Conservation (phyloP, 2,329 filamentous ascomycete genomes). For the Colletotrichum salicis region DNA sequence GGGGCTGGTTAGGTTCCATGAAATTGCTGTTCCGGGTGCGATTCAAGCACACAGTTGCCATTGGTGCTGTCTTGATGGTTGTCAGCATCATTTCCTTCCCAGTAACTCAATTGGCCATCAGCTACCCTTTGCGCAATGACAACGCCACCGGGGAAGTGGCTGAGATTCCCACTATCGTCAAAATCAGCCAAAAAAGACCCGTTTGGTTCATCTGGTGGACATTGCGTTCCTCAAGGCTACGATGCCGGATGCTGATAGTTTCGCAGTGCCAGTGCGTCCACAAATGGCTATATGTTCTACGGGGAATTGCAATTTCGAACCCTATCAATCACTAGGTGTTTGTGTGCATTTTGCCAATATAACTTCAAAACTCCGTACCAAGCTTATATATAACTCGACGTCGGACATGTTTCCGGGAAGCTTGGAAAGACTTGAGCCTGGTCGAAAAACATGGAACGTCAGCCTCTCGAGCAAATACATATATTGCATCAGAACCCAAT, state of each 20-base stretch:
- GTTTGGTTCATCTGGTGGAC: too few species aligned
- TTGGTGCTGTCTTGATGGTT: slow-evolving; percentile 13
- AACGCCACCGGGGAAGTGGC: neutral
- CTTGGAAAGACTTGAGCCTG: too few species aligned
- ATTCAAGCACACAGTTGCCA: neutral
- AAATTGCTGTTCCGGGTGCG: slow-evolving; percentile 1
- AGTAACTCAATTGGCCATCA: slow-evolving; percentile 25
- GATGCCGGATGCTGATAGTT: neutral
- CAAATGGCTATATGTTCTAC: neutral
- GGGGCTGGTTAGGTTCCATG: slow-evolving; percentile 23
- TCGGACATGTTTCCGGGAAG: too few species aligned
- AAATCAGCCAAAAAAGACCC: too few species aligned
- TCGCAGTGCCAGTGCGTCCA: neutral
- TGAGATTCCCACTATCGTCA: neutral
- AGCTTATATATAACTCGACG: neutral
- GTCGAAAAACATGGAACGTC: neutral
- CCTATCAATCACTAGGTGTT: slow-evolving; percentile 2
- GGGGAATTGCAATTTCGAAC: slow-evolving; percentile 1
- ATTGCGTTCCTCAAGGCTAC: neutral
- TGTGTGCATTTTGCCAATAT: slow-evolving; percentile 7
- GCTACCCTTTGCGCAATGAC: slow-evolving; percentile 6
- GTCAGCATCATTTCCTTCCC: slow-evolving; percentile 15
- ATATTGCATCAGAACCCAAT: too few species aligned
- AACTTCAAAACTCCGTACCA: neutral
- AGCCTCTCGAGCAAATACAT: neutral